Evolutionary conservation across 331 rosid species (phyloP), one percentile per base, ranked within the genome.

Genomic region (Malus hybrid): DNA sequence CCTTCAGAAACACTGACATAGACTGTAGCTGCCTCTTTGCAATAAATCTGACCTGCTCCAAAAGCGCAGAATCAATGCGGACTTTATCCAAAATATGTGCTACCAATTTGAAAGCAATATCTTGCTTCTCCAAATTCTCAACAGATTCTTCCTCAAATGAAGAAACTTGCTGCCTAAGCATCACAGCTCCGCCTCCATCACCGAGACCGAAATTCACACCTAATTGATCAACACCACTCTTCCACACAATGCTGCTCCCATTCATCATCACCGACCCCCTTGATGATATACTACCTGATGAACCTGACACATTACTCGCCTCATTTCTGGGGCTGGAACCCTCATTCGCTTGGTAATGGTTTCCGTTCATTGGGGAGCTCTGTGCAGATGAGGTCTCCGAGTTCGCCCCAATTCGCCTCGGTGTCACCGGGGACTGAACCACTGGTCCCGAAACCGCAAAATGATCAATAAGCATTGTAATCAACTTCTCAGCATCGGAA

Each of bases 11-110:
- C 59, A 86, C 86, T 24, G 94, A 85, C 89, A 90, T 77, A 18
- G 92, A 87, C 79, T 91, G 98, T 34, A 91, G 83, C 86, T 90
- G 97, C 88, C 87, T 90, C 95, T 94, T 94, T 27, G 90, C 88
- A 63, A 94, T 84, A 24, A 83, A 73, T 83, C 93, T 85, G 77
- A 90, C 88, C 82, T 90, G 95, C 87, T 90, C 97, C 86, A 87
- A 85, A 72, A 93, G 87, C 52, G 79, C 82, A 7, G 89, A 65
- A 73, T 94, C 95, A 75, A 90, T 54, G 11, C 70, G 85, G 55
- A 62, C 84, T 78, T 90, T 84, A n/a, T 89, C 86, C 79, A 91
- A 83, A 77, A 87, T 85, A 70, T 91, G 93, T 54, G 92, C 96
- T 80, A 88, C 85, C 86, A 94, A 75, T 80, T 87, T 92, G 80